phyloP scores from a whole-genome alignment of 495 filamentous ascomycete genomes.

The Neurospora terricola region DNA sequence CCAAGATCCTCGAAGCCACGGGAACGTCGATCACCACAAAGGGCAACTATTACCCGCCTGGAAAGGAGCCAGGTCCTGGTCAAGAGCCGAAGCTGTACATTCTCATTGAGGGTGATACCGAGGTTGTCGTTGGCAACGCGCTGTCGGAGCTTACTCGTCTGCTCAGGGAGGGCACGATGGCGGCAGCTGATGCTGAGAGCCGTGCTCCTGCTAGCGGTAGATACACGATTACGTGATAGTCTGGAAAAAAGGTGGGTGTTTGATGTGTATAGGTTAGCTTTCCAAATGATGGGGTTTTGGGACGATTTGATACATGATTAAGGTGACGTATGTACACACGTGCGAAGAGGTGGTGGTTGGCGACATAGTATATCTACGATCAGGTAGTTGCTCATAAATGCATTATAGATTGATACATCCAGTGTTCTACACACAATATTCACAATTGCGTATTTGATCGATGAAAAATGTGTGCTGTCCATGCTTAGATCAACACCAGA shows the following conservation, averaged over 20 bases:
- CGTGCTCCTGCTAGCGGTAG: constrained; percentile 72
- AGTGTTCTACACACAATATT: not conserved
- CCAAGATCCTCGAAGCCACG: constrained; percentile 91
- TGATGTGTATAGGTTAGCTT: not conserved
- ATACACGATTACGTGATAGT: constrained; percentile 70
- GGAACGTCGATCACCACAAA: constrained; percentile 97
- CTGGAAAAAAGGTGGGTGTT: not conserved
- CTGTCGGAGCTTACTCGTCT: constrained; percentile 85
- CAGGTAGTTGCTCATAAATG: not conserved
- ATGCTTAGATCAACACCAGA: not conserved
- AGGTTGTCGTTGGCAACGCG: constrained; percentile 80
- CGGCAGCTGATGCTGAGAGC: constrained; percentile 75
- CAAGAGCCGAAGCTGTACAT: constrained; percentile 90
- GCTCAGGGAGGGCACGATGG: constrained; percentile 85
- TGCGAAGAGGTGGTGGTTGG: not conserved
- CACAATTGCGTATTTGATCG: not conserved
- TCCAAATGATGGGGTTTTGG: not conserved
- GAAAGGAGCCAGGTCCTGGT: constrained; percentile 65
- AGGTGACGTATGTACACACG: not conserved
- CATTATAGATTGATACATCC: not conserved
- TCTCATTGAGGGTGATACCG: constrained; percentile 93
- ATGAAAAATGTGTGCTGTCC: not conserved
- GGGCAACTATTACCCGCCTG: constrained; percentile 74
- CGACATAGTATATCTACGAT: not conserved
- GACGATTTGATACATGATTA: not conserved